Evolutionary conservation across 805 yeast species (phyloP).

Genomic region (Schwanniomyces pseudopolymorphus): DNA sequence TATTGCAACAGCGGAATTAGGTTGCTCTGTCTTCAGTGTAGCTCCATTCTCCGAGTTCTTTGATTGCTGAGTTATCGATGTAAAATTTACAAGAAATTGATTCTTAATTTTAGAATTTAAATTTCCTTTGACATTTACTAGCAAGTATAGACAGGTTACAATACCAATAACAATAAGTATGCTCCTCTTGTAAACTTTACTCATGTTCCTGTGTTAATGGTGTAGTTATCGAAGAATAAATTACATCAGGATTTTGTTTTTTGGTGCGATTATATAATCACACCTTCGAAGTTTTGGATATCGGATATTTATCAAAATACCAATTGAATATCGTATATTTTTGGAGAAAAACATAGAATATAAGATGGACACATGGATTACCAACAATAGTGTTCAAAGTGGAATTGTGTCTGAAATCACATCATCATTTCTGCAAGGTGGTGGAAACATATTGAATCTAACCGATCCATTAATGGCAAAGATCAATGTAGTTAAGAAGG

Average conservation of each 20-base stretch:
- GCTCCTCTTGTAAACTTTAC: background rate
- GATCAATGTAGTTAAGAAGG: conserved; percentile 26
- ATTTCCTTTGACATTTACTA: background rate
- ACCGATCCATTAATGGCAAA: conserved; percentile 28
- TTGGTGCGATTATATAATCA: background rate
- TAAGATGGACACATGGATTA: background rate
- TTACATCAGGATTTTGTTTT: background rate
- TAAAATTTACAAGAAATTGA: background rate
- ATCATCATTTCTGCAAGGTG: background rate
- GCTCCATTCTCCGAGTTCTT: background rate
- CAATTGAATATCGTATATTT: background rate
- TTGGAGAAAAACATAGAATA: background rate
- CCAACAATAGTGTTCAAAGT: background rate
- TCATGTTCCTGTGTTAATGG: background rate
- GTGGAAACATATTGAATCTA: conserved; percentile 11
- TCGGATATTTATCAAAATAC: background rate
- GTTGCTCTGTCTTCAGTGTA: background rate
- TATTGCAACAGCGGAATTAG: background rate
- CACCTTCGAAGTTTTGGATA: background rate
- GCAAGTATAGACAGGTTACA: background rate
- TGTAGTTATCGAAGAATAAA: background rate
- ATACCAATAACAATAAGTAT: background rate
- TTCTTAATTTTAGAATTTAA: background rate
- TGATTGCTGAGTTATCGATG: background rate
- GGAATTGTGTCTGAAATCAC: background rate